A percentile compares a stretch with the other conserved stretches of the same genome.
Evolutionary conservation across 2,329 filamentous ascomycete genomes (phyloP).

Genomic region (Paecilomyces niveus): DNA sequence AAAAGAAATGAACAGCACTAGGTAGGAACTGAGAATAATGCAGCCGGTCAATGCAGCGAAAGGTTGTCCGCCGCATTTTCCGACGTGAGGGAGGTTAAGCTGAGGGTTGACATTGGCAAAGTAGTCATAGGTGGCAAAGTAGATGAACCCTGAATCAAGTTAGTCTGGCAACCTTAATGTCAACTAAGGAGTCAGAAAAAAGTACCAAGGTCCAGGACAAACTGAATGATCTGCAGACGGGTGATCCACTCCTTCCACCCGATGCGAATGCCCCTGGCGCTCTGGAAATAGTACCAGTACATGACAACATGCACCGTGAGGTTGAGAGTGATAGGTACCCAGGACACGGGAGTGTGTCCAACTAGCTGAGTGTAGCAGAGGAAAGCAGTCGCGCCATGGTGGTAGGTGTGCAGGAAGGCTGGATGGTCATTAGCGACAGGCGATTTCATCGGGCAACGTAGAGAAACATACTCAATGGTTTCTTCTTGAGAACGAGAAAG

Average conservation of each 20-base stretch:
- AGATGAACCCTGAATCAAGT: slow-evolving; percentile 64
- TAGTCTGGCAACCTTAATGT: background rate
- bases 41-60: slow-evolving; percentile 86
- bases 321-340: slow-evolving; percentile 84
- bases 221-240: slow-evolving; percentile 86
- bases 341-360: slow-evolving; percentile 79
- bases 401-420: slow-evolving; percentile 90
- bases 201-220: slow-evolving; percentile 86
- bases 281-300: slow-evolving; percentile 99
- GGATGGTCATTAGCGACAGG: background rate
- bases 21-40: slow-evolving; percentile 78
- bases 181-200: slow-evolving; percentile 8
- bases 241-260: slow-evolving; percentile 99
- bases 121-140: slow-evolving; percentile 92
- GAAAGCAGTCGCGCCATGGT: slow-evolving; percentile 85
- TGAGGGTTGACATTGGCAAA: slow-evolving; percentile 76
- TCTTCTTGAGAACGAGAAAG: slow-evolving; percentile 95
- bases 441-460: no score
- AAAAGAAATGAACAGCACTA: slow-evolving; percentile 91
- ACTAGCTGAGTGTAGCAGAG: slow-evolving; percentile 92
- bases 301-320: slow-evolving; percentile 87
- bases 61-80: slow-evolving; percentile 81
- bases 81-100: slow-evolving; percentile 66
- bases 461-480: slow-evolving; percentile 58
- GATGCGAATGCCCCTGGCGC: slow-evolving; percentile 78